Base-by-base conservation (phyloP, 2,329 filamentous ascomycete species). In the Emericellopsis atlantica region DNA sequence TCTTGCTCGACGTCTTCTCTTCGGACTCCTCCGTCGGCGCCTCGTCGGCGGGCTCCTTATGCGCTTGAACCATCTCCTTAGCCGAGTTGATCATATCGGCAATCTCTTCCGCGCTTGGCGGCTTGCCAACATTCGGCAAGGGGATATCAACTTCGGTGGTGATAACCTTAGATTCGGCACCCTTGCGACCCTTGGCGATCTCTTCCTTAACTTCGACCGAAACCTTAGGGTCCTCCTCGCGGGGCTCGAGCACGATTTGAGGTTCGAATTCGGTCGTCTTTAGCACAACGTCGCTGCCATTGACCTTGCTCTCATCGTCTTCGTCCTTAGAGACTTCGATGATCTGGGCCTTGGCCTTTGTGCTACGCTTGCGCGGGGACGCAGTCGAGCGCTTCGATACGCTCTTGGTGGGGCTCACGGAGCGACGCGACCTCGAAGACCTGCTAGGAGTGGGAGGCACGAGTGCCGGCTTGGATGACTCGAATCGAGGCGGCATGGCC, bases 1-100 rank as follows among this genome's bases (percentile, higher is more conserved):
- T 78, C 70, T 88, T 88, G 54, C 65, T 48, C 10, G 48, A 47
- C 26, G 53, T 43, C 41, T 54, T 46, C 29, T 51, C 49, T 40
- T 40, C 41, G 11, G 56, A 55, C 40, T 62, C 53, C 16, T 59
- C 61, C 48, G 61, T 63, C 21, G 61, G 54, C 8, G 63, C 58
- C 11, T 57, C 57, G 36, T 62, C 54, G 57, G 69, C 64, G 46
- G 72, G 65, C 45, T 73, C 74, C 45, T 79, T 79, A 5, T 35
- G 16, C 10, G 16, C 21, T 46, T 83, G 74, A 5, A 95, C 89
- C 85, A 95, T 95, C 49, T 81, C 76, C 64, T 82, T 87, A 26
- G 92, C 92, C 53, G 86, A 79, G 23, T 80, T 80, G 44, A 96
- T 81, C 82, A 95, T 88, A 42, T 80, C 75, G 43, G 83, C 74